A percentile compares a stretch with the other conserved stretches of the same genome.
These are phyloP conservation scores for Cercophora newfieldiana DNA, from an alignment of 495 filamentous ascomycete genomes.

Conservation along the genomic window DNA sequence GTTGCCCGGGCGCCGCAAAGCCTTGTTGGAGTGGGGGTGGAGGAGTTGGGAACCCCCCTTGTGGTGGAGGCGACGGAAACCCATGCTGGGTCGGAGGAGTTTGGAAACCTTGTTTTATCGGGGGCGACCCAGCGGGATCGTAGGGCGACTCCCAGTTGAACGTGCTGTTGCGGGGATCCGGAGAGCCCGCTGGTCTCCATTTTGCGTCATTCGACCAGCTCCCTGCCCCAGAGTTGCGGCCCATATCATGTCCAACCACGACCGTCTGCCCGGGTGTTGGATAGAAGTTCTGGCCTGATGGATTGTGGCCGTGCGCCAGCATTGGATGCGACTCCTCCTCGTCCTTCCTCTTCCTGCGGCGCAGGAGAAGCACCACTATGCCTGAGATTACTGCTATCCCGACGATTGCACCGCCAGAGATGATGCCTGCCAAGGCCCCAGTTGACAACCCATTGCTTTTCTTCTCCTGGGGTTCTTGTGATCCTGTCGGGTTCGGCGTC, in stretches of 20 bases:
- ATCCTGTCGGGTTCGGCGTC: neutral
- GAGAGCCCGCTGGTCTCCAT: constrained; percentile 19
- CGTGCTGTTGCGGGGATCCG: constrained; percentile 18
- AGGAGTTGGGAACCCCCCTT: neutral
- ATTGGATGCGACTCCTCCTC: constrained; percentile 39
- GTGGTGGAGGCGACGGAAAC: neutral
- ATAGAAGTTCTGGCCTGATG: constrained; percentile 8
- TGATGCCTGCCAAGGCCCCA: constrained; percentile 28
- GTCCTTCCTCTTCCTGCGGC: constrained; percentile 22
- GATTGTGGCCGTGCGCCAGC: constrained; percentile 27
- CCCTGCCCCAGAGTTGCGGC: neutral
- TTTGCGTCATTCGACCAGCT: constrained; percentile 21
- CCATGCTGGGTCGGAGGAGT: neutral
- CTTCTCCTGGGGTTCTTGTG: neutral
- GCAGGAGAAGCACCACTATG: constrained; percentile 26
- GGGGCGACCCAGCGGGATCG: constrained; percentile 17
- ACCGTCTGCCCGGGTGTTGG: constrained; percentile 14
- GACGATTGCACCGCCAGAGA: constrained; percentile 25
- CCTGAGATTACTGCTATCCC: constrained; percentile 26
- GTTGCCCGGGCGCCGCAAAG: neutral
- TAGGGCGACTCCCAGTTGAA: constrained; percentile 39
- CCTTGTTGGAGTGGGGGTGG: neutral
- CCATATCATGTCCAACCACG: constrained; percentile 3
- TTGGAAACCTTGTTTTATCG: neutral
- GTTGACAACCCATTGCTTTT: constrained; percentile 20